These are phyloP conservation scores for Puccinia novopanici DNA, from an alignment of 1,284 basidiomycete genomes.

Conservation along the genomic window DNA sequence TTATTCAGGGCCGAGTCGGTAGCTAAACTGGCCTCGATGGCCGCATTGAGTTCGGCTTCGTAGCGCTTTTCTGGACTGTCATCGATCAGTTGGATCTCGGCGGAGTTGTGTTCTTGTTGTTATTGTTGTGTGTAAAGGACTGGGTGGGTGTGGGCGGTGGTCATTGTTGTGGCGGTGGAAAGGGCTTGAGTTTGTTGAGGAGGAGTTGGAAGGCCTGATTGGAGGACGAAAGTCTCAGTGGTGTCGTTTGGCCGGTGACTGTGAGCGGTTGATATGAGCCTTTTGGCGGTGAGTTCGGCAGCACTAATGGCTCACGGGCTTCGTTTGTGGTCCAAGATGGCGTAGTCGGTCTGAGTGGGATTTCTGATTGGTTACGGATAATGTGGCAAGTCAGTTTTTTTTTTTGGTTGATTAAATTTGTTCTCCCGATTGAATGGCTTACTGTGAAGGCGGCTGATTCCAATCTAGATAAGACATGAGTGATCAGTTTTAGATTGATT, in stretches of 20 bases:
- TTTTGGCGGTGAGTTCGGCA: slow-evolving; percentile 50
- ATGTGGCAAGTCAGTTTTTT: background rate
- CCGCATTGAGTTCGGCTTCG: slow-evolving; percentile 45
- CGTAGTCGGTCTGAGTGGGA: background rate
- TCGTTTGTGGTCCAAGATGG: slow-evolving; percentile 24
- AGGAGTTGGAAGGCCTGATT: slow-evolving; percentile 11
- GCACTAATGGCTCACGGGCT: slow-evolving; percentile 47
- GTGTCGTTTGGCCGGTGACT: slow-evolving; percentile 45
- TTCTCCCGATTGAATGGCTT: background rate
- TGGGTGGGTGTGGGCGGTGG: background rate
- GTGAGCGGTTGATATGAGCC: slow-evolving; percentile 47
- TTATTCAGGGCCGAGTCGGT: slow-evolving; percentile 10
- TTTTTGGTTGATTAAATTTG: background rate
- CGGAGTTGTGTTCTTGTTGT: background rate
- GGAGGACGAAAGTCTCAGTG: slow-evolving; percentile 35
- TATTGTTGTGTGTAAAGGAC: background rate
- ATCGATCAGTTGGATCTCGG: slow-evolving; percentile 12
- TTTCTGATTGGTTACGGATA: background rate
- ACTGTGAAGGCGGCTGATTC: slow-evolving; percentile 25
- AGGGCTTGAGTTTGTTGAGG: slow-evolving; percentile 9
- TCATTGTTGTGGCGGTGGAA: background rate
- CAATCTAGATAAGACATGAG: slow-evolving; percentile 3
- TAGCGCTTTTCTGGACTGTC: slow-evolving; percentile 35
- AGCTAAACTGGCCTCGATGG: slow-evolving; percentile 46
- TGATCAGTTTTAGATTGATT: background rate